Base-by-base conservation (phyloP, 176 grass and related monocot genomes). In the Avena atlantica region DNA sequence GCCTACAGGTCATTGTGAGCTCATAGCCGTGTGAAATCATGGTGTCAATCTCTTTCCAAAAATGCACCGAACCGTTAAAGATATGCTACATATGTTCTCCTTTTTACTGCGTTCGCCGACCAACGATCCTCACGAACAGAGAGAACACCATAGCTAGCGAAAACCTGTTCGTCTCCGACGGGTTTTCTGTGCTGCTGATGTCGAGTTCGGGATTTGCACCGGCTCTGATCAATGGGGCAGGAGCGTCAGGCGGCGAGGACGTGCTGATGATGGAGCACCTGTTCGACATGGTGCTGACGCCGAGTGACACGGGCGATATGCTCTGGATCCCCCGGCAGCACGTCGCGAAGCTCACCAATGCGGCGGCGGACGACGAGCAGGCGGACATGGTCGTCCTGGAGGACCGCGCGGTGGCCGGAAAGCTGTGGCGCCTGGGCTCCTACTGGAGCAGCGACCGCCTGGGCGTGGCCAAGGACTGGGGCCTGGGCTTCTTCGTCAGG, bases 391-490 rank as follows among this genome's bases (percentile, higher is more conserved):
- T 91, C 51, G 73, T 76, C 84, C 87, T 91, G 42, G 86, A 91
- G 84, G 92, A 91, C 70, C 80, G 89, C 4, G 86, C 74, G 76
- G 76, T 79, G 55, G 17, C 55, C 49, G 92, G 92, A 21, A 94
- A 91, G 80, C 84, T 84, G 77, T 94, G 92, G 92, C 74, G 81
- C 17, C 87, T 94, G 19, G 17, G 13, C 80, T 89, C 80, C 23
- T 94, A 94, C 78, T 91, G 87, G 87, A 91, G 81, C 84, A 89
- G 89, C 70, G 87, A 81, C 57, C 68, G 80, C 76, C 81, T 91
- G 78, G 84, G 84, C 81, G 77, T 94, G 89, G 89, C 92, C 25
- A 94, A 87, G 63, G 89, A 87, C 1, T 94, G 89, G 92, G 89
- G 84, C 79, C 80, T 84, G 87, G 87, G 84, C 79, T 75, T 84